Percentiles rank a stretch among this genome's conserved stretches.
Conservation (phyloP, 164 flowering plant genomes). For the Macadamia integrifolia region DNA sequence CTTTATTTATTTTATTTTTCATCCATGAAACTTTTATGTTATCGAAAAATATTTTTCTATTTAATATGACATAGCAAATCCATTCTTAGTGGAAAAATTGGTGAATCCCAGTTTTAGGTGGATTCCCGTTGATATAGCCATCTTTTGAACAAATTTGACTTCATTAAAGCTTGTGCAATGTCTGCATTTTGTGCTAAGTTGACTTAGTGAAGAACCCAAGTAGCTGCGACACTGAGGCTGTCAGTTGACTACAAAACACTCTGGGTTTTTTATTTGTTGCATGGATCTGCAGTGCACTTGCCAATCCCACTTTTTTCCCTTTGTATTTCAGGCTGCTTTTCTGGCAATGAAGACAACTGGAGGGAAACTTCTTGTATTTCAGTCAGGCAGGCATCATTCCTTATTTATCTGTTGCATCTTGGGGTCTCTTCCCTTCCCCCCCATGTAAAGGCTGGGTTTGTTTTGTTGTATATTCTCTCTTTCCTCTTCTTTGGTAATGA, state of each 20-base stretch:
- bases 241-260: not conserved
- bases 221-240: not conserved
- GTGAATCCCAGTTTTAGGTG: not conserved
- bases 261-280: not conserved
- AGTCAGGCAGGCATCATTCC: constrained; percentile 58
- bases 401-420: not conserved
- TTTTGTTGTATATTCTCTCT: no score
- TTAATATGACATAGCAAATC: not conserved
- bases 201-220: not conserved
- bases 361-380: constrained; percentile 93
- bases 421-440: no score
- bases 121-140: no score
- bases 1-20: not conserved
- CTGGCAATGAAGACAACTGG: constrained; percentile 93
- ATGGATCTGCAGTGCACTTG: not conserved
- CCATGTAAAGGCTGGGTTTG: no score
- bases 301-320: not conserved
- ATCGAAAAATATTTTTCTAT: not conserved
- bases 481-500: no score
- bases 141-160: not conserved
- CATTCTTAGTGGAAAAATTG: not conserved
- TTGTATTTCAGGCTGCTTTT: constrained; percentile 72
- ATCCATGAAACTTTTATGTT: no score
- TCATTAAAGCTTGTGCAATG: not conserved
- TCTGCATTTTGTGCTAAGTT: not conserved